A percentile compares a stretch with the other conserved stretches of the same genome.
phyloP scores from a whole-genome alignment of 805 yeast genomes.

The Pichia paraexigua region DNA sequence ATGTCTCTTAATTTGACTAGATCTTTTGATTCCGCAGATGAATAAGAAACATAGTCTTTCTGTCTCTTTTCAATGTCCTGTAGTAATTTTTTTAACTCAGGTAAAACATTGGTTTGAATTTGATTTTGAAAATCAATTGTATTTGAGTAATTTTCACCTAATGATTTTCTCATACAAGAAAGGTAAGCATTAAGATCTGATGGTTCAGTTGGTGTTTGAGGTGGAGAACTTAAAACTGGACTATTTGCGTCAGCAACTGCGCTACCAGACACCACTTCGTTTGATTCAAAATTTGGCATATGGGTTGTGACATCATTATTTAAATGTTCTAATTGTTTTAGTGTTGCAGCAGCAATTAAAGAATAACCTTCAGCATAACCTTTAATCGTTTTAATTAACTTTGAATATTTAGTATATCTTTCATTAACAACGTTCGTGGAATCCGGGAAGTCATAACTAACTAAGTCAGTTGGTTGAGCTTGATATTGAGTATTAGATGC shows the following conservation, averaged over 20 bases:
- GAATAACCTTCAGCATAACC: conserved; percentile 22
- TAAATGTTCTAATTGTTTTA: conserved; percentile 22
- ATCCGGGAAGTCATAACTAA: conserved; percentile 17
- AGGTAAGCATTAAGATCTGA: conserved; percentile 24
- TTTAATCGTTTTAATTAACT: conserved; percentile 20
- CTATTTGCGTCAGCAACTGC: conserved; percentile 2
- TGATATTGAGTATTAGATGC: neutral
- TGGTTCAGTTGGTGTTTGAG: neutral
- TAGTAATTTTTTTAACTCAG: conserved; percentile 34
- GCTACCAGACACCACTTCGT: conserved; percentile 12
- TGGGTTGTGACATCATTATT: conserved; percentile 15
- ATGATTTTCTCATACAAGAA: conserved; percentile 18
- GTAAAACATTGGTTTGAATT: conserved; percentile 31
- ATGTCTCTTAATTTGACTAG: conserved; percentile 29
- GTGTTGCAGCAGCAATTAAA: conserved; percentile 14
- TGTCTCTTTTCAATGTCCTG: conserved; percentile 35
- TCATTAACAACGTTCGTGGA: conserved; percentile 20
- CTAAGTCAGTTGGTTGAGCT: conserved; percentile 5
- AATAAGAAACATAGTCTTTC: conserved; percentile 31
- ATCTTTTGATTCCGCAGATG: conserved; percentile 32
- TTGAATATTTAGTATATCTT: conserved; percentile 24
- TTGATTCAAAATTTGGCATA: conserved; percentile 26
- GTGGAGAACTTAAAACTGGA: neutral
- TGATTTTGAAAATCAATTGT: conserved; percentile 33
- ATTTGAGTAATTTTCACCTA: conserved; percentile 28